Percentiles rank a stretch among this genome's conserved stretches.
phyloP scores from a whole-genome alignment of 148 eudicot species.

The Rhododendron simsii region DNA sequence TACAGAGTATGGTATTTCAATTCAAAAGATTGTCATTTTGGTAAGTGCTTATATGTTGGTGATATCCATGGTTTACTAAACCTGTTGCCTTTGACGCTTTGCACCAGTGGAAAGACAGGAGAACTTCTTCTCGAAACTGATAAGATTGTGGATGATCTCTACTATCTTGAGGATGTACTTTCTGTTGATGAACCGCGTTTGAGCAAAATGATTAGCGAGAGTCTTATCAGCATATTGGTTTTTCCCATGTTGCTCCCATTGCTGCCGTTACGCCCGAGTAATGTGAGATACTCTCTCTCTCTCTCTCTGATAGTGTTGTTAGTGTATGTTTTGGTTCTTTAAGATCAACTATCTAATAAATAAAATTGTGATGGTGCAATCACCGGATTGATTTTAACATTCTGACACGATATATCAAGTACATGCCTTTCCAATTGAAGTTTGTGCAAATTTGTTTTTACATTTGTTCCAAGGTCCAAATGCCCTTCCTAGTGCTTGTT shows the following conservation, averaged over 20 bases:
- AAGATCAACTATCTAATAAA: background rate
- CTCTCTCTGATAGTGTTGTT: background rate
- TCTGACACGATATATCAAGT: background rate
- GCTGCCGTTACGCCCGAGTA: slow-evolving; percentile 27
- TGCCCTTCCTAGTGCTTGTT: background rate
- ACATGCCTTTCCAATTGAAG: background rate
- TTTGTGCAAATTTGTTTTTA: background rate
- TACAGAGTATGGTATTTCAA: slow-evolving; percentile 22
- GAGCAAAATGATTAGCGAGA: slow-evolving; percentile 30
- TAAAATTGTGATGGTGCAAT: background rate
- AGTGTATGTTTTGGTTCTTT: background rate
- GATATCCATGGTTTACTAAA: background rate
- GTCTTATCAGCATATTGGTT: slow-evolving; percentile 45
- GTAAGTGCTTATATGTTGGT: background rate
- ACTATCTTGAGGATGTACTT: slow-evolving; percentile 44
- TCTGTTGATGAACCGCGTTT: slow-evolving; percentile 34
- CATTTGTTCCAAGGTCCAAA: background rate
- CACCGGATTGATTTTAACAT: background rate
- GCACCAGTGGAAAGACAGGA: slow-evolving; percentile 22
- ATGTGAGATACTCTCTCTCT: slow-evolving; percentile 25
- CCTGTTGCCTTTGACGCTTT: slow-evolving; percentile 21
- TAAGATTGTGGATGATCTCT: slow-evolving; percentile 43
- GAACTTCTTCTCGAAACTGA: slow-evolving; percentile 26
- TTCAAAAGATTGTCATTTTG: slow-evolving; percentile 3
- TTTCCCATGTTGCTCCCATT: slow-evolving; percentile 40